phyloP scores from a whole-genome alignment of 306 rosid genomes.

The cucumber (Cucumis sativus) region Cucumber_9930_V3 NC_026655.2:24573501-24574000 shows the following conservation, averaged over 20 bases:
- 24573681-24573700: slow-evolving; percentile 54
- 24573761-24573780: slow-evolving; percentile 47
- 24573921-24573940: slow-evolving; percentile 78
- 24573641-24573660: slow-evolving; percentile 3
- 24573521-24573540: slow-evolving; percentile 34
- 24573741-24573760: slow-evolving; percentile 59
- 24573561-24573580: slow-evolving; percentile 72
- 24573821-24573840: slow-evolving; percentile 49
- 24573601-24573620: slow-evolving; percentile 68
- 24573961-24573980: slow-evolving; percentile 57
- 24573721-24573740: slow-evolving; percentile 36
- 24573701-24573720: slow-evolving; percentile 49
- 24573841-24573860: slow-evolving; percentile 50
- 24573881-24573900: slow-evolving; percentile 52
- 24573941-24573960: slow-evolving; percentile 50
- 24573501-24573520: slow-evolving; percentile 64
- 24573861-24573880: slow-evolving; percentile 77
- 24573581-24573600: slow-evolving; percentile 37
- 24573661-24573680: slow-evolving; percentile 20
- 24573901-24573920: slow-evolving; percentile 38
- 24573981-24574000: slow-evolving; percentile 40
- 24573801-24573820: slow-evolving; percentile 45
- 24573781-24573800: slow-evolving; percentile 72
- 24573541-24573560: slow-evolving; percentile 33
- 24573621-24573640: slow-evolving; percentile 7